Conservation (phyloP, 768 basidiomycete species). For the Pleurotus ostreatus region DNA sequence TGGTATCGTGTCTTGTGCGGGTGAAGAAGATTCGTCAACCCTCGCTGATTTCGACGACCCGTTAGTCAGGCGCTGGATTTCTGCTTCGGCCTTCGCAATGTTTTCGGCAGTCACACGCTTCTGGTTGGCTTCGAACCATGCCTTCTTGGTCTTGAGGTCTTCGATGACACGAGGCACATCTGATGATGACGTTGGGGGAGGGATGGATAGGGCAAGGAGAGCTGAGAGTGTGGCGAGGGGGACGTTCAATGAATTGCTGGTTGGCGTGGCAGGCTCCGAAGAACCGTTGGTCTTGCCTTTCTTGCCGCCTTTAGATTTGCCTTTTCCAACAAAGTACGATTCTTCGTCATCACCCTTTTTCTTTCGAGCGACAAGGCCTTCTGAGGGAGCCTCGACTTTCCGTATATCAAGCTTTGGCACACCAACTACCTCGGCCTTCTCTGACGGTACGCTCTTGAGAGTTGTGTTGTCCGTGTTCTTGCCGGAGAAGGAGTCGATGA, state of each 20-base stretch:
- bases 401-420: slow-evolving; percentile 83
- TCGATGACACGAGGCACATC: slow-evolving; percentile 85
- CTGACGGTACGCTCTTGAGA: slow-evolving; percentile 33
- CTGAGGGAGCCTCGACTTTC: slow-evolving; percentile 60
- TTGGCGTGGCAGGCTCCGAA: slow-evolving; percentile 25
- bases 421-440: slow-evolving; percentile 47
- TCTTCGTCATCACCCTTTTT: slow-evolving; percentile 83
- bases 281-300: slow-evolving; percentile 35
- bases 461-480: slow-evolving; percentile 46
- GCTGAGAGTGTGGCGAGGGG: slow-evolving; percentile 86
- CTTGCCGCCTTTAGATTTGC: slow-evolving; percentile 63
- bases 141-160: slow-evolving; percentile 90
- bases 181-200: slow-evolving; percentile 71
- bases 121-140: slow-evolving; percentile 94
- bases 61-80: slow-evolving; percentile 59
- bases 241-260: slow-evolving; percentile 52
- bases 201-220: slow-evolving; percentile 83
- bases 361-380: slow-evolving; percentile 76
- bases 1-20: slow-evolving; percentile 26
- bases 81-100: slow-evolving; percentile 72
- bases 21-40: slow-evolving; percentile 20
- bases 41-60: slow-evolving; percentile 32
- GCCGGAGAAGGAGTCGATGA: slow-evolving; percentile 81
- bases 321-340: slow-evolving; percentile 75
- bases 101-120: slow-evolving; percentile 74